Conservation (phyloP, 2,329 filamentous ascomycete species). For the Cercospora brassicicola region DNA sequence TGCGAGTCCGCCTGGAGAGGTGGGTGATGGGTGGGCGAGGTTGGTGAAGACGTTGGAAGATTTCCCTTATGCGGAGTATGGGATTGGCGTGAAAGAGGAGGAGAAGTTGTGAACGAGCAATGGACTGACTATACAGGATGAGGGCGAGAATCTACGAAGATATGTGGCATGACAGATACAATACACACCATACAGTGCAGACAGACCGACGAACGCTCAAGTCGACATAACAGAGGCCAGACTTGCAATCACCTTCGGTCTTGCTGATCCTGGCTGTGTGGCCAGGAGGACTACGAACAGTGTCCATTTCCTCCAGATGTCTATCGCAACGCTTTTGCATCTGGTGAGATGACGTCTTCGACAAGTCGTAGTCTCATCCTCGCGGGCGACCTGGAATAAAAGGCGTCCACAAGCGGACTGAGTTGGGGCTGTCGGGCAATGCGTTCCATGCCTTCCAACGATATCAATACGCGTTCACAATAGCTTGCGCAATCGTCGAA, state of each 20-base stretch:
- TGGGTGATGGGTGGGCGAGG: slow-evolving; percentile 62
- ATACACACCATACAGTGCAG: background rate
- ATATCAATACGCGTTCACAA: background rate
- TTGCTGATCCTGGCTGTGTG: background rate
- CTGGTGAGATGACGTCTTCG: background rate
- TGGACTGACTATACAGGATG: background rate
- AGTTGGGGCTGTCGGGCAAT: background rate
- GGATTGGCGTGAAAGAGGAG: slow-evolving; percentile 46
- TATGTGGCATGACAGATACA: background rate
- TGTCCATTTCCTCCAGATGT: background rate
- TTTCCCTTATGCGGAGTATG: slow-evolving; percentile 62
- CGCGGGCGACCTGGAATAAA: background rate
- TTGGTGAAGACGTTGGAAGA: slow-evolving; percentile 55
- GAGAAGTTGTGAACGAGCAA: slow-evolving; percentile 16
- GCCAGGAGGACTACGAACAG: background rate
- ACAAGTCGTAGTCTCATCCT: background rate
- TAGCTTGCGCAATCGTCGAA: background rate
- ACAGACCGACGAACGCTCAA: background rate
- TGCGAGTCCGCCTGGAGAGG: slow-evolving; percentile 48
- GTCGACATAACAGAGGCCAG: background rate
- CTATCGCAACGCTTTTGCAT: background rate
- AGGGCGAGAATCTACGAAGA: background rate
- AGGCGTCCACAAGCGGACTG: background rate
- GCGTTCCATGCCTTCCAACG: background rate
- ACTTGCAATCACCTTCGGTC: background rate